phyloP scores from a whole-genome alignment of 208 protist species.

The Trypanosomatidae sp. region DNA sequence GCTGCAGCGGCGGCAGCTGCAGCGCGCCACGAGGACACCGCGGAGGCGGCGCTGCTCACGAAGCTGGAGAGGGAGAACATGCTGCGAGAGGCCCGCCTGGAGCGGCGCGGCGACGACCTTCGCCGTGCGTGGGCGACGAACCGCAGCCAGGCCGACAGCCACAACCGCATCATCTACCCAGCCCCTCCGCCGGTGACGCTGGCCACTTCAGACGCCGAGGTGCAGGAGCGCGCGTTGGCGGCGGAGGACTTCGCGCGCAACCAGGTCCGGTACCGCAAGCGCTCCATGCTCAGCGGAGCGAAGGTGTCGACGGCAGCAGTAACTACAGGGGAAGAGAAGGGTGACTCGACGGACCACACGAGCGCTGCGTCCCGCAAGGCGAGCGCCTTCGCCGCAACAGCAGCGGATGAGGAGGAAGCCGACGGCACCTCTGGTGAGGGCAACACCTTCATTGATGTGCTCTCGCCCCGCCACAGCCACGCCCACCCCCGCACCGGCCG shows the following conservation, averaged over 20 bases:
- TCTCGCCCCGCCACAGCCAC: too few relatives aligned
- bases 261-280: conserved; percentile 12
- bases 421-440: too few relatives aligned
- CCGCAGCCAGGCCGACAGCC: not conserved
- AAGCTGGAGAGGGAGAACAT: conserved; percentile 35
- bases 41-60: conserved; percentile 27
- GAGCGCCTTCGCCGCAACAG: not conserved
- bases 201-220: conserved; percentile 50
- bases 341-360: too few relatives aligned
- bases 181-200: conserved; percentile 46
- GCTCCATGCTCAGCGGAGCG: conserved; percentile 17
- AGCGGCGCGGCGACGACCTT: conserved; percentile 16
- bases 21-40: not conserved
- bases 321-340: too few relatives aligned
- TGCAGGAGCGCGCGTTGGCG: conserved; percentile 53
- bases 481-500: not conserved
- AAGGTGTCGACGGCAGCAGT: conserved; percentile 9
- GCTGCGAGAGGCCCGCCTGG: conserved; percentile 43
- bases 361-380: not conserved
- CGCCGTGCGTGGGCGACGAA: conserved; percentile 16
- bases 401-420: too few relatives aligned
- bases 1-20: not conserved
- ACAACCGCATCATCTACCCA: conserved; percentile 32
- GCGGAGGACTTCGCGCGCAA: conserved; percentile 51
- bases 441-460: not conserved